A percentile compares a stretch with the other conserved stretches of the same genome.
phyloP scores from a whole-genome alignment of 1,139 yeast species.

The Oligophagozyma castellii region DNA sequence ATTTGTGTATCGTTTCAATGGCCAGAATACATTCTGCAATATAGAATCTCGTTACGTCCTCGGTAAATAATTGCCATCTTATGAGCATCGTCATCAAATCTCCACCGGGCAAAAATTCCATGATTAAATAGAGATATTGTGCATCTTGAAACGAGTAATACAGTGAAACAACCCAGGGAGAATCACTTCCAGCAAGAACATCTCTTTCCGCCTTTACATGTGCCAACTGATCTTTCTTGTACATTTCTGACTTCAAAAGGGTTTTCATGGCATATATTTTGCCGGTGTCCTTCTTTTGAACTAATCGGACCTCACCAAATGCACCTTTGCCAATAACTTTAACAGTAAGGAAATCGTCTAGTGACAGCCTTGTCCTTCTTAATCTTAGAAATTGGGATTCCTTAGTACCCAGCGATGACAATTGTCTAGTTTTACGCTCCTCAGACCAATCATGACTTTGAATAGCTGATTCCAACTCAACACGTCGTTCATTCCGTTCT shows the following conservation, averaged over 20 bases:
- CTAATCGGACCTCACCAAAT: constrained; percentile 71
- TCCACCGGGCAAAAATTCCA: constrained; percentile 82
- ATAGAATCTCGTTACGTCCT: constrained; percentile 70
- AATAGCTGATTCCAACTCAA: constrained; percentile 55
- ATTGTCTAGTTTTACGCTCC: constrained; percentile 61
- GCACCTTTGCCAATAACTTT: constrained; percentile 83
- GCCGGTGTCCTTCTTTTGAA: constrained; percentile 73
- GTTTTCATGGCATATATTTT: constrained; percentile 81
- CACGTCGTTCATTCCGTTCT: constrained; percentile 66
- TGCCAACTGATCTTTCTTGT: constrained; percentile 68
- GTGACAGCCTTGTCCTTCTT: constrained; percentile 57
- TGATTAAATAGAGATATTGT: constrained; percentile 59
- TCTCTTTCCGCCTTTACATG: constrained; percentile 82
- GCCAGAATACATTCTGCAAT: constrained; percentile 83
- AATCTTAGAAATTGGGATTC: constrained; percentile 67
- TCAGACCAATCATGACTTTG: constrained; percentile 56
- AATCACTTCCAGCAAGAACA: constrained; percentile 71
- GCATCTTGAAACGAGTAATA: constrained; percentile 73
- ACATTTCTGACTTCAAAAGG: constrained; percentile 65
- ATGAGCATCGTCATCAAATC: constrained; percentile 80
- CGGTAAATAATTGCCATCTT: constrained; percentile 77
- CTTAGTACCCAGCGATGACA: constrained; percentile 56
- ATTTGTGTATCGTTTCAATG: constrained; percentile 67
- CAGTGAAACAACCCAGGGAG: constrained; percentile 78
- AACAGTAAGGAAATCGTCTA: constrained; percentile 66